Percentiles rank a stretch among this genome's conserved stretches.
Conservation (phyloP, 1,284 basidiomycete species). For the Ustilago sp. region DNA sequence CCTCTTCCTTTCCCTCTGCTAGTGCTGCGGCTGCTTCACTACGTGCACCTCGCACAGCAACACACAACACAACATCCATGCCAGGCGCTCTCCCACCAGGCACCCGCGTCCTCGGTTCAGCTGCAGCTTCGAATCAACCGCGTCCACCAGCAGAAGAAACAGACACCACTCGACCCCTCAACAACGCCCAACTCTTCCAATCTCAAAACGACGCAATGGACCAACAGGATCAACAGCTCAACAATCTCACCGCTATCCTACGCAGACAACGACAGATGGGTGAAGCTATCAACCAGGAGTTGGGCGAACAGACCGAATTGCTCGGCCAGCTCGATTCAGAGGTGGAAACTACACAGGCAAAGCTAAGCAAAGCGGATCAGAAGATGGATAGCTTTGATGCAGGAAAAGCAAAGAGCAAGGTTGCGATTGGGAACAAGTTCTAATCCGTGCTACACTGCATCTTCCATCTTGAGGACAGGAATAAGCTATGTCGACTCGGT, state of each 20-base stretch:
- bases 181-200: slow-evolving; percentile 82
- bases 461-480: neutral
- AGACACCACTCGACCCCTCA: slow-evolving; percentile 84
- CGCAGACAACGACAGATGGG: slow-evolving; percentile 87
- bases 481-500: slow-evolving; percentile 39
- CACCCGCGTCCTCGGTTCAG: slow-evolving; percentile 18
- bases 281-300: slow-evolving; percentile 85
- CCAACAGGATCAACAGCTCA: slow-evolving; percentile 84
- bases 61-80: slow-evolving; percentile 12
- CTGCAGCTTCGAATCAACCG: slow-evolving; percentile 23
- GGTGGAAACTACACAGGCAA: slow-evolving; percentile 79
- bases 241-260: slow-evolving; percentile 83
- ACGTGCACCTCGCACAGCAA: slow-evolving; percentile 5
- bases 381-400: slow-evolving; percentile 74
- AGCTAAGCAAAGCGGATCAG: slow-evolving; percentile 82
- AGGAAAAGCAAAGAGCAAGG: slow-evolving; percentile 33
- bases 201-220: slow-evolving; percentile 84
- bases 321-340: slow-evolving; percentile 82
- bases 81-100: slow-evolving; percentile 27
- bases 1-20: slow-evolving; percentile 1
- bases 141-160: slow-evolving; percentile 79
- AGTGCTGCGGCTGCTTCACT: neutral
- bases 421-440: slow-evolving; percentile 37
- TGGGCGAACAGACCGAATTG: slow-evolving; percentile 85
- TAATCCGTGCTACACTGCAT: neutral